Percentiles rank a stretch among this genome's conserved stretches.
Evolutionary conservation across 2,329 filamentous ascomycete genomes (phyloP).

Genomic region (Colletotrichum magnum): DNA sequence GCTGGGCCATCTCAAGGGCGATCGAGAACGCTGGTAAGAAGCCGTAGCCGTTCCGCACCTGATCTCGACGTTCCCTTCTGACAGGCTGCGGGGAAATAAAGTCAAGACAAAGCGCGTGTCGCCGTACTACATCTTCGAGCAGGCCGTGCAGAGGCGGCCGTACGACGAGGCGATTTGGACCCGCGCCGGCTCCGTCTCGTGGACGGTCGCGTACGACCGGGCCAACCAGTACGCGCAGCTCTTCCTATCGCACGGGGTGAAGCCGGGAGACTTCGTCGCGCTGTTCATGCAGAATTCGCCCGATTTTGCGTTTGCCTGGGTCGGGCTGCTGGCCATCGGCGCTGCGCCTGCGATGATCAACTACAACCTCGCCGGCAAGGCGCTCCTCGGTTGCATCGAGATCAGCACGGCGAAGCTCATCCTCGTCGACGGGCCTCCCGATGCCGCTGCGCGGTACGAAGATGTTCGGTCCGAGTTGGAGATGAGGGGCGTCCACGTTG

Average conservation of each 20-base stretch:
- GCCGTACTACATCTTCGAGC: slow-evolving; percentile 77
- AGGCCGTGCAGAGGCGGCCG: slow-evolving; percentile 64
- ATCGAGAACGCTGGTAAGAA: slow-evolving; percentile 51
- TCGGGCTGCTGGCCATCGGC: slow-evolving; percentile 76
- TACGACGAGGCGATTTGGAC: slow-evolving; percentile 77
- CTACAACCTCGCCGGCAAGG: slow-evolving; percentile 74
- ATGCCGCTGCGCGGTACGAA: slow-evolving; percentile 70
- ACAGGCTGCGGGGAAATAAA: slow-evolving; percentile 49
- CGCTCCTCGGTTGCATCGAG: slow-evolving; percentile 75
- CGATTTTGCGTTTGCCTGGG: slow-evolving; percentile 76
- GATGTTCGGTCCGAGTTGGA: slow-evolving; percentile 67
- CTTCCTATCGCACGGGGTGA: slow-evolving; percentile 71
- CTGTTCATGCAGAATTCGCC: slow-evolving; percentile 78
- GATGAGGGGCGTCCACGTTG: slow-evolving; percentile 65
- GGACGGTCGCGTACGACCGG: slow-evolving; percentile 67
- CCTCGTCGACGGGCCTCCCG: slow-evolving; percentile 70
- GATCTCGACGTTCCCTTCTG: too few species aligned
- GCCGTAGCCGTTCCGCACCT: too few species aligned
- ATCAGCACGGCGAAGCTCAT: slow-evolving; percentile 70
- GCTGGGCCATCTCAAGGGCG: slow-evolving; percentile 51
- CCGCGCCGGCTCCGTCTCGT: slow-evolving; percentile 72
- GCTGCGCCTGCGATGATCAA: slow-evolving; percentile 81
- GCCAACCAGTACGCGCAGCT: slow-evolving; percentile 73
- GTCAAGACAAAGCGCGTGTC: slow-evolving; percentile 68
- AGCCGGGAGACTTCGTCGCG: slow-evolving; percentile 72